A percentile compares a stretch with the other conserved stretches of the same genome.
Evolutionary conservation across 106 monocot genomes (phyloP).

Genomic region (Allium fistulosum): DNA sequence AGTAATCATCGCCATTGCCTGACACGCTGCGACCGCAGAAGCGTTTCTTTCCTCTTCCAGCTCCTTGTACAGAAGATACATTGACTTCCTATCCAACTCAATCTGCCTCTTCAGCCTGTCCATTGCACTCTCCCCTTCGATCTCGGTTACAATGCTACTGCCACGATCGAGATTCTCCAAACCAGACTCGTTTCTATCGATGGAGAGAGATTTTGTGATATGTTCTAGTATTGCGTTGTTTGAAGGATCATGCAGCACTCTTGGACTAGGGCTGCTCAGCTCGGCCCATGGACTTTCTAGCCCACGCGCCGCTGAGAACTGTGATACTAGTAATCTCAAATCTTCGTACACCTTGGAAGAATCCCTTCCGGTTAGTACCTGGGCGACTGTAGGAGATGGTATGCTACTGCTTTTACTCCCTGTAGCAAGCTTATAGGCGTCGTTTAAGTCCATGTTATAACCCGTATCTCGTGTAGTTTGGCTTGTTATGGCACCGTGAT

Average conservation of each 20-base stretch:
- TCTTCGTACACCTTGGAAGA: constrained; percentile 2
- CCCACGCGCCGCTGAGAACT: constrained; percentile 3
- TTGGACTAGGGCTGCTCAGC: constrained; percentile 8
- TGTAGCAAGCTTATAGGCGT: constrained; percentile 12
- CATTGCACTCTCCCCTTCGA: constrained; percentile 63
- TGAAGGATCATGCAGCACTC: constrained; percentile 23
- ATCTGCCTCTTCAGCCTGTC: constrained; percentile 57
- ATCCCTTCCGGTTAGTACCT: constrained; percentile 3
- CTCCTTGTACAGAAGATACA: constrained; percentile 63
- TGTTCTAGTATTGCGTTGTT: constrained; percentile 21
- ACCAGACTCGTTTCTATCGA: constrained; percentile 58
- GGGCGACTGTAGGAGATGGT: constrained; percentile 2
- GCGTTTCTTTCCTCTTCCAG: constrained; percentile 92
- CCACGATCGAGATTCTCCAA: constrained; percentile 66
- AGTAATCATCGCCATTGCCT: constrained; percentile 95
- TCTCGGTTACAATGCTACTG: constrained; percentile 62
- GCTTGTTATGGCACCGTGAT: not conserved
- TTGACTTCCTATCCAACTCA: constrained; percentile 75
- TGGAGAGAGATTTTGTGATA: constrained; percentile 37
- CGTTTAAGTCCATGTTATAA: constrained; percentile 34
- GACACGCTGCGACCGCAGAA: constrained; percentile 82
- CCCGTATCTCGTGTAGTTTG: not conserved
- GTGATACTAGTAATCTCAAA: constrained; percentile 6
- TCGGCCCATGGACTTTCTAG: constrained; percentile 9
- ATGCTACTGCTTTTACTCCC: constrained; percentile 12